Evolutionary conservation across 2,329 filamentous ascomycete genomes (phyloP), one percentile per base, ranked within the genome.

Genomic region (Beauveria medogensis): DNA sequence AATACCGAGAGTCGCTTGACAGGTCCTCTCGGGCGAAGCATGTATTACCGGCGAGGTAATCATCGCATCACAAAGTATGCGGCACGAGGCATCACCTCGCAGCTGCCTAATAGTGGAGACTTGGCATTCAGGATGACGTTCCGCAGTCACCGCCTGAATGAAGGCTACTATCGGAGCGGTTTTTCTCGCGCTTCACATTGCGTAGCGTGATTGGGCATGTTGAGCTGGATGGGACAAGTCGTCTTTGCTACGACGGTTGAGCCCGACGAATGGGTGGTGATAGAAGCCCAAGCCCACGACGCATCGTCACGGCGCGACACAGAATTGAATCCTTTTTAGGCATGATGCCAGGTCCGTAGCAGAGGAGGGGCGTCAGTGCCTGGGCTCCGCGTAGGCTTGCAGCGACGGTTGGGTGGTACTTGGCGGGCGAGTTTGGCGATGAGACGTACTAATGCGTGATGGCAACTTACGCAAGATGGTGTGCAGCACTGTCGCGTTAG

Each of bases 51-150:
- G 52, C 24, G 26, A 50, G 28, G 18, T 34, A n/a, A 52, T 9
- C 54, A 34, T 55, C 41, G 34, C n/a, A 18, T 44, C 18, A 20
- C 44, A 37, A 48, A 20, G n/a, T 28, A 14, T 26, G 20, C 20
- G 14, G 30, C 14, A 6, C 14, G 46, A 48, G 28, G 30, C 34
- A 58, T 51, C 55, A 20, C 55, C 44, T 48, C 57, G 47, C 50
- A 28, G 57, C 26, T 60, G 57, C 57, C 57, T 50, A 54, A 60
- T 14, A 54, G 57, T 60, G 57, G 57, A 48, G 57, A 60, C 50
- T 28, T 20, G 50, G 28, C 41, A 26, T 22, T 59, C 40, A 59
- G 44, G 56, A 59, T 40, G 56, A 52, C 34, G 56, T 43, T 20
- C 22, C 24, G 37, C 48, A 59, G 48, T 52, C 56, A 59, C 56